Conservation (phyloP, 2,329 filamentous ascomycete species). For the Thelonectria discophora region DNA sequence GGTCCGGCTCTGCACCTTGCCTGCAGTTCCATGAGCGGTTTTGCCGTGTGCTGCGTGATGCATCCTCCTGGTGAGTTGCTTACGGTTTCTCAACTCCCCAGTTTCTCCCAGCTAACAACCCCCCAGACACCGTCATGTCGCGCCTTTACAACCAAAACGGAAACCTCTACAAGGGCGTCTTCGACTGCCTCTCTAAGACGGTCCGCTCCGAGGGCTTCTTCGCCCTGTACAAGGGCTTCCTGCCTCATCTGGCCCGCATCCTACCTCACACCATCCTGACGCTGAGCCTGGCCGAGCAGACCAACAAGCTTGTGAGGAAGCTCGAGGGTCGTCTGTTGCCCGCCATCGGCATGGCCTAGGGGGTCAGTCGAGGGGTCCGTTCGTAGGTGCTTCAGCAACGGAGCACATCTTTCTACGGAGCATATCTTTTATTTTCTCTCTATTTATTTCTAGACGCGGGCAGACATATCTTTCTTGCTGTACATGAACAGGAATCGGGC, state of each 20-base stretch:
- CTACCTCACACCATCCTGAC: conserved; percentile 96
- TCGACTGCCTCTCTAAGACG: conserved; percentile 92
- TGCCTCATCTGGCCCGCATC: conserved; percentile 93
- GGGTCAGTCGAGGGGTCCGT: neutral
- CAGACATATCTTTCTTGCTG: conserved; percentile 19
- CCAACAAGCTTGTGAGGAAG: conserved; percentile 88
- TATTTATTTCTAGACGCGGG: neutral
- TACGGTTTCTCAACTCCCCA: neutral
- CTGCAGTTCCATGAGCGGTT: conserved; percentile 88
- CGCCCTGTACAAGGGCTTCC: conserved; percentile 97
- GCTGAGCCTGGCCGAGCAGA: conserved; percentile 93
- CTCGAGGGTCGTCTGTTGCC: conserved; percentile 71
- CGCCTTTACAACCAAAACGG: conserved; percentile 99
- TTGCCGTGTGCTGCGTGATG: conserved; percentile 98
- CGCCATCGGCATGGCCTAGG: conserved; percentile 43
- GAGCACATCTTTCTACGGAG: conserved; percentile 3
- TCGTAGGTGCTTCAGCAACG: neutral
- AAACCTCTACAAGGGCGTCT: conserved; percentile 92
- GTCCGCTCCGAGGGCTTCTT: conserved; percentile 89
- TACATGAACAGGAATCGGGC: conserved; percentile 26
- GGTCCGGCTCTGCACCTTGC: conserved; percentile 88
- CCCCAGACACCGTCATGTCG: conserved; percentile 92
- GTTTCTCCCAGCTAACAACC: conserved; percentile 1
- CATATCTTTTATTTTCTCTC: neutral
- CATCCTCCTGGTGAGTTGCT: conserved; percentile 81